Conservation (phyloP, 371 early-diverging fungal species). For the Blastocladiella emersonii region DNA sequence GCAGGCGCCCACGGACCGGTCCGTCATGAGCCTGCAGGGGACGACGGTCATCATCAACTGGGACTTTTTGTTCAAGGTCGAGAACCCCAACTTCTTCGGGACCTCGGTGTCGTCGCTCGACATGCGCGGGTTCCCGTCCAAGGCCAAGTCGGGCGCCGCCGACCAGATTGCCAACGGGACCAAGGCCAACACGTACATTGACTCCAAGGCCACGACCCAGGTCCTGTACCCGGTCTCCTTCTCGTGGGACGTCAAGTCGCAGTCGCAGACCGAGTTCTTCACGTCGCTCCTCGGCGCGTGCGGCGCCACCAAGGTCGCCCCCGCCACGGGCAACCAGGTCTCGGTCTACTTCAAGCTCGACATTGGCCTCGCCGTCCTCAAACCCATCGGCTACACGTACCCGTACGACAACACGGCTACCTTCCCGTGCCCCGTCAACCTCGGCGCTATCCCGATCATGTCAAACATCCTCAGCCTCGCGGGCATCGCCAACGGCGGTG, state of each 20-base stretch:
- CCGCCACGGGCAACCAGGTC: neutral
- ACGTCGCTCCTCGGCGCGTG: neutral
- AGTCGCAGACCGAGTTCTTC: neutral
- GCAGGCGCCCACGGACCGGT: neutral
- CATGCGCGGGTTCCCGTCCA: neutral
- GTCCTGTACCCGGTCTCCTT: neutral
- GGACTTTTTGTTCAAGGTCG: neutral
- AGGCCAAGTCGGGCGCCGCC: neutral
- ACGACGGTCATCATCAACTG: neutral
- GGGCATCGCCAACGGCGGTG: no score
- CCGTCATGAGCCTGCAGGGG: neutral
- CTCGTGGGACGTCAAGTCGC: neutral
- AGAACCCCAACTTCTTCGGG: neutral
- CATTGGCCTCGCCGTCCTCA: neutral
- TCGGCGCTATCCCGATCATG: neutral
- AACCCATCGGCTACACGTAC: neutral
- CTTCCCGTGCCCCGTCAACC: neutral
- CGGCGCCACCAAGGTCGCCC: neutral
- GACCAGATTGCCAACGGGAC: neutral
- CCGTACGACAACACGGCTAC: neutral
- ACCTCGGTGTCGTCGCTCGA: neutral
- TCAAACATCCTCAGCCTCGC: neutral
- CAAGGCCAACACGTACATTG: neutral
- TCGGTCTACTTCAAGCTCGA: neutral
- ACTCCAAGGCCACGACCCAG: neutral